Percentiles rank a stretch among this genome's conserved stretches.
These are phyloP conservation scores for Barnettozyma vustinii DNA, from an alignment of 805 yeast species.

Conservation along the genomic window DNA sequence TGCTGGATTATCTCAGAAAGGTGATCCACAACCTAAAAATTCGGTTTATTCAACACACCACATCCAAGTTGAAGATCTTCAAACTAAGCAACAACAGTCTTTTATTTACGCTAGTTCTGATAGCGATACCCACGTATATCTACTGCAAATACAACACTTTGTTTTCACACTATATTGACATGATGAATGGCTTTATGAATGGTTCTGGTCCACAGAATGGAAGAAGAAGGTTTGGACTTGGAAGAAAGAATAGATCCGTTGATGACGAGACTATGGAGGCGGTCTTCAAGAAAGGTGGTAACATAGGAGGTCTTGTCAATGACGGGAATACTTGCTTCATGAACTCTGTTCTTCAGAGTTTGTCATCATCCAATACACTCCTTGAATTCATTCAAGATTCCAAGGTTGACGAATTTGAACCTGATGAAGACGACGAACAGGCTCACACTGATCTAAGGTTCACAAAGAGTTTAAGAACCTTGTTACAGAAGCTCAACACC, in stretches of 20 bases:
- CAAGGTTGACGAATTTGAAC: conserved; percentile 3
- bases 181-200: conserved; percentile 4
- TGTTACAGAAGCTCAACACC: conserved; percentile 51
- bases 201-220: neutral
- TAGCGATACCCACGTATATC: conserved; percentile 6
- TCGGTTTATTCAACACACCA: neutral
- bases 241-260: conserved; percentile 9
- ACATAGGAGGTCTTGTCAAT: conserved; percentile 79
- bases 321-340: conserved; percentile 94
- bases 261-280: conserved; percentile 16
- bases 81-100: neutral
- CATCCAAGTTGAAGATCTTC: conserved; percentile 1
- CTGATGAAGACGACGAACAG: conserved; percentile 15
- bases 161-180: neutral
- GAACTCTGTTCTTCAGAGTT: conserved; percentile 82
- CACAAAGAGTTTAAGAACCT: conserved; percentile 45
- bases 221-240: conserved; percentile 7
- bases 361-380: conserved; percentile 68
- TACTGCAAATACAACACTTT: conserved; percentile 1
- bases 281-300: conserved; percentile 62
- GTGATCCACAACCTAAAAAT: neutral
- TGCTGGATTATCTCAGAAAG: neutral
- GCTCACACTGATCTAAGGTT: conserved; percentile 33
- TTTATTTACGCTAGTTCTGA: conserved; percentile 3
- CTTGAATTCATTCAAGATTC: conserved; percentile 45